phyloP scores from a whole-genome alignment of 2,329 filamentous ascomycete species.

The Fusarium chaquense region DNA sequence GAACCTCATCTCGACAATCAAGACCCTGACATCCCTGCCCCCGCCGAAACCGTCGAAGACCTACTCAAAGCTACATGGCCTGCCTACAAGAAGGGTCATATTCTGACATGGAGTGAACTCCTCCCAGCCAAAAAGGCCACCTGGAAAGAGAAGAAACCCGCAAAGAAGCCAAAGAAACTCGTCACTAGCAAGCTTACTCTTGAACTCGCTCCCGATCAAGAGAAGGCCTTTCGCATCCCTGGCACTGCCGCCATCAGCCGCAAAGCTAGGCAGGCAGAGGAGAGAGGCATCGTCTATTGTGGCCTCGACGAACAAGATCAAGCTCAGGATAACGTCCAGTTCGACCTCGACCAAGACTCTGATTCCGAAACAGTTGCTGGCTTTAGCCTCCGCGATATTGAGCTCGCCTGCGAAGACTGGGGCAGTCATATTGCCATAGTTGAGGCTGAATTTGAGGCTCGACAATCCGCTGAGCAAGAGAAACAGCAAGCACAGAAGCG shows the following conservation, averaged over 20 bases:
- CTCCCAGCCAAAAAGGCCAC: conserved; percentile 83
- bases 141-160: conserved; percentile 81
- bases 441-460: conserved; percentile 53
- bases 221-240: conserved; percentile 84
- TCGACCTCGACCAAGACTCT: conserved; percentile 64
- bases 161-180: conserved; percentile 83
- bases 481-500: conserved; percentile 50
- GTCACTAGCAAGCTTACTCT: conserved; percentile 89
- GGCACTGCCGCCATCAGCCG: conserved; percentile 67
- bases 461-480: conserved; percentile 51
- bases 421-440: conserved; percentile 70
- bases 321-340: conserved; percentile 55
- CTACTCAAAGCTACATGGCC: conserved; percentile 85
- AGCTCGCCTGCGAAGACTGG: conserved; percentile 90
- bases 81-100: conserved; percentile 78
- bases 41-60: conserved; percentile 79
- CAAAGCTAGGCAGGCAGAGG: conserved; percentile 68
- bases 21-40: conserved; percentile 73
- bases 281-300: conserved; percentile 63
- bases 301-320: conserved; percentile 54
- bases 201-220: conserved; percentile 87
- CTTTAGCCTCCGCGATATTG: conserved; percentile 82
- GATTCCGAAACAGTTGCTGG: conserved; percentile 78
- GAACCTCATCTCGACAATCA: conserved; percentile 64
- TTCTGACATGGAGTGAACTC: conserved; percentile 83